Evolutionary conservation across 106 monocot genomes (phyloP).

Genomic region (Gastrodia elata): DNA sequence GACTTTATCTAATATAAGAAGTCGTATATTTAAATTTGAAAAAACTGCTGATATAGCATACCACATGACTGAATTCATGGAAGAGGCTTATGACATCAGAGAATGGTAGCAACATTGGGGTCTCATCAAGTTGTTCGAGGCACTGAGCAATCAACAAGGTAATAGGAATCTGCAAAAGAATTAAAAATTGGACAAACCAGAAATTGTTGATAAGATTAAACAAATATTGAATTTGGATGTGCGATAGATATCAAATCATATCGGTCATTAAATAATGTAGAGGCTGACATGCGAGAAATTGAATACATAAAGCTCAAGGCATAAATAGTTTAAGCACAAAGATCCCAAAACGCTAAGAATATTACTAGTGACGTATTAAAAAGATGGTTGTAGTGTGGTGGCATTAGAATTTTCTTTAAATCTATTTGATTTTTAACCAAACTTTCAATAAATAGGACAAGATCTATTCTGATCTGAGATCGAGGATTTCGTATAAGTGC

Average conservation of each 20-base stretch:
- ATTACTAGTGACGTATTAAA: too few species aligned
- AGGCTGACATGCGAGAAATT: background rate
- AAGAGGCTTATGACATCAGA: conserved; percentile 78
- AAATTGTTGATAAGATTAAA: background rate
- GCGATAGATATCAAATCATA: too few species aligned
- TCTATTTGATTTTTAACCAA: too few species aligned
- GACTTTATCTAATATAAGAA: too few species aligned
- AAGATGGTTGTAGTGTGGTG: too few species aligned
- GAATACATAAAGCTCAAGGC: background rate
- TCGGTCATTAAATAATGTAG: too few species aligned
- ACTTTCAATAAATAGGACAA: too few species aligned
- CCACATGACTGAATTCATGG: conserved; percentile 95
- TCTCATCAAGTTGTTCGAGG: conserved; percentile 60
- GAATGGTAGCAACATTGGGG: conserved; percentile 44
- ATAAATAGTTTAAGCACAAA: background rate
- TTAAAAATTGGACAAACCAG: background rate
- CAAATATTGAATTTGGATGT: too few species aligned
- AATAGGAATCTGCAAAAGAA: conserved; percentile 50
- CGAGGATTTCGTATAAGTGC: too few species aligned
- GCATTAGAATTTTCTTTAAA: too few species aligned
- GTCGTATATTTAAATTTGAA: too few species aligned
- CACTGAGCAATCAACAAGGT: conserved; percentile 58
- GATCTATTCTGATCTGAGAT: too few species aligned
- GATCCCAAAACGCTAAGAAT: background rate
- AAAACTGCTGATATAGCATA: conserved; percentile 25